A percentile compares a stretch with the other conserved stretches of the same genome.
These are phyloP conservation scores for Cocos nucifera DNA, from an alignment of 176 grass and related monocot genomes.

Conservation along the genomic window DNA sequence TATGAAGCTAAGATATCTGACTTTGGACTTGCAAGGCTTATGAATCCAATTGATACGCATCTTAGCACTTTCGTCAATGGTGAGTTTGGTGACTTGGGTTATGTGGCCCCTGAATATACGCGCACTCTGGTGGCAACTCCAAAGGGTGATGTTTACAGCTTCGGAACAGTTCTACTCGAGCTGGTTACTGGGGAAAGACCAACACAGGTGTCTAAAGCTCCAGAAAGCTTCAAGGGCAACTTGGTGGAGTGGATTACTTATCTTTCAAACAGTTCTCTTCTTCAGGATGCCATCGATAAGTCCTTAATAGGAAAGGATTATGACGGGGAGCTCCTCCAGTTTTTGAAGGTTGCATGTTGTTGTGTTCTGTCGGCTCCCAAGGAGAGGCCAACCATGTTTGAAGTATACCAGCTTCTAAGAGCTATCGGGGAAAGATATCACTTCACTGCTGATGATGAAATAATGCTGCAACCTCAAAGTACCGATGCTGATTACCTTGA, in stretches of 20 bases:
- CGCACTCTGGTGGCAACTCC: conserved; percentile 80
- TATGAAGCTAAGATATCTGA: conserved; percentile 87
- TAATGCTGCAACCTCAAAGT: conserved; percentile 34
- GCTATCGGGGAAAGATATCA: conserved; percentile 81
- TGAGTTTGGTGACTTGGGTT: conserved; percentile 88
- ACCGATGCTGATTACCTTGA: conserved; percentile 29
- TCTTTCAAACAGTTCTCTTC: conserved; percentile 72
- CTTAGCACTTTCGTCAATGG: conserved; percentile 82
- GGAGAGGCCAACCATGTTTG: conserved; percentile 88
- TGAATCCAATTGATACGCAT: conserved; percentile 94
- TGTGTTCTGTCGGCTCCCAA: conserved; percentile 65
- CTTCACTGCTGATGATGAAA: conserved; percentile 67
- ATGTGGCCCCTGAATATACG: conserved; percentile 83
- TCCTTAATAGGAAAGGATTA: conserved; percentile 72
- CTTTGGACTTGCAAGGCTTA: conserved; percentile 90
- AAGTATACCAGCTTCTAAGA: conserved; percentile 82
- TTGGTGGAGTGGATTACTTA: conserved; percentile 98
- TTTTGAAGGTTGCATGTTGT: conserved; percentile 70
- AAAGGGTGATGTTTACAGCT: conserved; percentile 85
- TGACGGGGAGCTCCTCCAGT: conserved; percentile 78
- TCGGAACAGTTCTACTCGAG: conserved; percentile 84
- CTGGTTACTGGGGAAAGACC: conserved; percentile 64
- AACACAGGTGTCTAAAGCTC: conserved; percentile 61
- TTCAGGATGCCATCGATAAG: conserved; percentile 79
- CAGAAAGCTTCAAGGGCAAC: conserved; percentile 81